These are phyloP conservation scores for Fusarium duplospermum DNA, from an alignment of 2,329 filamentous ascomycete genomes.

Conservation along the genomic window DNA sequence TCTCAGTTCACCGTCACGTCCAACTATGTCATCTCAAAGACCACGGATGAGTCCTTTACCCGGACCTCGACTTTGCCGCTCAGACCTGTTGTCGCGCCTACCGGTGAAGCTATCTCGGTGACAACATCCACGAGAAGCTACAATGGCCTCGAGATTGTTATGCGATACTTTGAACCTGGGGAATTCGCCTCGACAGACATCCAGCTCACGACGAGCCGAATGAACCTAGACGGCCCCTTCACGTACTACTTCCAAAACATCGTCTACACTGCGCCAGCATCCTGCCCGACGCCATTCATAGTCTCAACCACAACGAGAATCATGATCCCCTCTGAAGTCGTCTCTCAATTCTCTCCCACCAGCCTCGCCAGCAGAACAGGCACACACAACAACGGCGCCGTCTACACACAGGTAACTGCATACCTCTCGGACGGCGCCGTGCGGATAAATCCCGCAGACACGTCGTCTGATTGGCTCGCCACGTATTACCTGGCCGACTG, in stretches of 20 bases:
- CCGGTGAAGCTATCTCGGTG: conserved; percentile 1
- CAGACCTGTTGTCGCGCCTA: conserved; percentile 21
- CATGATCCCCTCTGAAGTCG: conserved; percentile 15
- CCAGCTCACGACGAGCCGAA: background rate
- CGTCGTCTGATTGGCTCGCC: conserved; percentile 19
- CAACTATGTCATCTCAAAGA: conserved; percentile 21
- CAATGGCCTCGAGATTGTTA: conserved; percentile 30
- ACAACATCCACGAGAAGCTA: conserved; percentile 15
- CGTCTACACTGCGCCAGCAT: conserved; percentile 42
- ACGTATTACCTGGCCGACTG: conserved; percentile 35
- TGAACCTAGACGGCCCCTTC: background rate
- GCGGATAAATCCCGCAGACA: conserved; percentile 11
- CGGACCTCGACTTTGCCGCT: conserved; percentile 16
- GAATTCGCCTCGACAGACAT: conserved; percentile 21
- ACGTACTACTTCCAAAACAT: conserved; percentile 32
- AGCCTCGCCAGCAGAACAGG: conserved; percentile 2
- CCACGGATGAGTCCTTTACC: conserved; percentile 10
- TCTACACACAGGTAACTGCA: conserved; percentile 26
- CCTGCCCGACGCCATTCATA: conserved; percentile 46
- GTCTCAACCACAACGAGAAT: conserved; percentile 28
- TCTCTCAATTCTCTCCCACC: conserved; percentile 15
- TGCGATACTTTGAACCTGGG: conserved; percentile 21
- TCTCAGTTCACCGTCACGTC: conserved; percentile 33
- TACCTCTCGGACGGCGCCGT: conserved; percentile 21
- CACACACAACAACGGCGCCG: conserved; percentile 7